phyloP scores from a whole-genome alignment of 169 alveolate species.

The Plasmodium vinckei region DNA sequence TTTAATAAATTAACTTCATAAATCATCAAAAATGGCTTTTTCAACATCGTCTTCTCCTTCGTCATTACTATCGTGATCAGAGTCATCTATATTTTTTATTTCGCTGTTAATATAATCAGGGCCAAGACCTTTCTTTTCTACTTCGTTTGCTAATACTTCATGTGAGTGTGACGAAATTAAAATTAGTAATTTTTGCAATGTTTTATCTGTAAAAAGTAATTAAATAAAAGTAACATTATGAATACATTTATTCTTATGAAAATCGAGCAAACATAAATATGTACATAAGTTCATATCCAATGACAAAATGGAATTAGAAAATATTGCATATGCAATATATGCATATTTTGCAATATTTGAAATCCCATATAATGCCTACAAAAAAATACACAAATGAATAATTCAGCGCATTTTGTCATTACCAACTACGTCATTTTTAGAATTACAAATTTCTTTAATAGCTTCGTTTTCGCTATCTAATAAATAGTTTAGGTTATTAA shows the following conservation, averaged over 20 bases:
- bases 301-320: too few species aligned
- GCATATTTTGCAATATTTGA: too few species aligned
- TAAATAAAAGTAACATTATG: background rate
- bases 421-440: constrained; percentile 27
- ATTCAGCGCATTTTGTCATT: background rate
- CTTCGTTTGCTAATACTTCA: constrained; percentile 24
- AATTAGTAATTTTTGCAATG: constrained; percentile 21
- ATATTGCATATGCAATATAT: too few species aligned
- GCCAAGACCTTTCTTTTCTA: constrained; percentile 39
- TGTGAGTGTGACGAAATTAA: constrained; percentile 38
- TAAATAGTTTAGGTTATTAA: constrained; percentile 10
- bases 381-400: background rate
- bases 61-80: constrained; percentile 14
- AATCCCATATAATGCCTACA: background rate
- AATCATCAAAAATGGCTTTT: constrained; percentile 43
- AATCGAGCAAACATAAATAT: background rate
- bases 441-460: constrained; percentile 51
- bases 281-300: too few species aligned
- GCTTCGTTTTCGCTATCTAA: background rate
- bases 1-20: constrained; percentile 10
- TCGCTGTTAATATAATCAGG: constrained; percentile 38
- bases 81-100: constrained; percentile 48
- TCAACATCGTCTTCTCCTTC: constrained; percentile 54
- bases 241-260: background rate
- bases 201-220: constrained; percentile 18